Evolutionary conservation across 1,139 yeast genomes (phyloP), one percentile per base, ranked within the genome.

Genomic region (Yamadazyma jaroonii): DNA sequence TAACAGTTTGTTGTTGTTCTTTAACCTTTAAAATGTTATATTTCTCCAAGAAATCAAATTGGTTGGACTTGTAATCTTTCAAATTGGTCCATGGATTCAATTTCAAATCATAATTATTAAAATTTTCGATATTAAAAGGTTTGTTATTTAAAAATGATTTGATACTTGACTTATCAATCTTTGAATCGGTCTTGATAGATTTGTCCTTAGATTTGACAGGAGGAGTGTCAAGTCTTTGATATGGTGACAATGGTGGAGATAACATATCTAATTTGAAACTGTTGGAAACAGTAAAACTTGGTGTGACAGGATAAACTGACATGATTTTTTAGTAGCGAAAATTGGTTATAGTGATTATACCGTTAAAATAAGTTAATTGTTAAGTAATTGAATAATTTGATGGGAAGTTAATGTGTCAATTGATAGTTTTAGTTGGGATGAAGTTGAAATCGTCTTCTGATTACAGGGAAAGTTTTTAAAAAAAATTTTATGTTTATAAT

Each of bases 161-260:
- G 39, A 40, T 38, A 9, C 37, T 31, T 36, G 38, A 12, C 21
- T 36, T 36, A 31, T 39, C 42, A 24, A 39, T 22, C 11, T 31
- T 32, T 3, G 20, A n/a, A 2, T 25, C 26, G 12, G 37, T 29
- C 17, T 34, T 34, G 7, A 25, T 36, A 13, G 15, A 4, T 11
- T 33, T 22, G 8, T 32, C 17, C 12, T 31, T 21, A 8, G 27
- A 15, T 28, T 47, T 45, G 25, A 39, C 43, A 28, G 39, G 38
- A 9, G 31, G 35, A 21, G 39, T 23, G 13, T 37, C 35, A 11
- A 28, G 17, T 40, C 68, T 54, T 36, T 72, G 79, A 52, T 72
- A 76, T 34, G 87, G 87, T 2, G 85, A 79, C 44, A 79, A 61
- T 29, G 87, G 87, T 9, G 87, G 87, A 2, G 86, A 80, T 38